These are phyloP conservation scores for Clohesyomyces aquaticus DNA, from an alignment of 495 filamentous ascomycete genomes.

Conservation along the genomic window DNA sequence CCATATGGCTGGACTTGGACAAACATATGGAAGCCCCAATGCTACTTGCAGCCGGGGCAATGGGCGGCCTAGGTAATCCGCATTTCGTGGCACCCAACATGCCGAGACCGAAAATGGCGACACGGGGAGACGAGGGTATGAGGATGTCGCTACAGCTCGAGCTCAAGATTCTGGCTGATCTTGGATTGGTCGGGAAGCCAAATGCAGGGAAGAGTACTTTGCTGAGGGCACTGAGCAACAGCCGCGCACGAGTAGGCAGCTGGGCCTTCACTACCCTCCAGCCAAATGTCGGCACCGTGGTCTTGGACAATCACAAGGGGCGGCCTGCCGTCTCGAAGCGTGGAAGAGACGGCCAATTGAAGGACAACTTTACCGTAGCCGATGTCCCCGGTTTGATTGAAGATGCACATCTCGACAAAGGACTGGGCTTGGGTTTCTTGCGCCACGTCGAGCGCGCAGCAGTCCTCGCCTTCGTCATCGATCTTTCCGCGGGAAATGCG, in stretches of 20 bases:
- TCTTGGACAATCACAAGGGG: constrained; percentile 80
- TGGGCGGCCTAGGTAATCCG: constrained; percentile 90
- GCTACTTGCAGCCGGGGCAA: constrained; percentile 85
- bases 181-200: constrained; percentile 90
- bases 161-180: constrained; percentile 91
- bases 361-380: constrained; percentile 86
- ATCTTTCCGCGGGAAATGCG: constrained; percentile 79
- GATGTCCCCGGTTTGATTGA: constrained; percentile 94
- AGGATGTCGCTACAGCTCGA: constrained; percentile 83
- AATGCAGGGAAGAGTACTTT: constrained; percentile 97
- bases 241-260: constrained; percentile 82
- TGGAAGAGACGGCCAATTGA: constrained; percentile 47
- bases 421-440: constrained; percentile 87
- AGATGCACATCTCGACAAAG: constrained; percentile 88
- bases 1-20: constrained; percentile 81
- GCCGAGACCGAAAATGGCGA: constrained; percentile 81
- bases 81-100: constrained; percentile 77
- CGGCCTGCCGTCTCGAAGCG: constrained; percentile 54
- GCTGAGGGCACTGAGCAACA: constrained; percentile 80
- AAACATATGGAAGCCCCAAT: constrained; percentile 79
- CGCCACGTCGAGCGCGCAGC: constrained; percentile 92
- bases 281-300: constrained; percentile 92
- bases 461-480: constrained; percentile 90
- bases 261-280: constrained; percentile 97
- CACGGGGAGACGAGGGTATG: constrained; percentile 78